Evolutionary conservation across 805 yeast species (phyloP).

Genomic region (Metschnikowia kofuensis): DNA sequence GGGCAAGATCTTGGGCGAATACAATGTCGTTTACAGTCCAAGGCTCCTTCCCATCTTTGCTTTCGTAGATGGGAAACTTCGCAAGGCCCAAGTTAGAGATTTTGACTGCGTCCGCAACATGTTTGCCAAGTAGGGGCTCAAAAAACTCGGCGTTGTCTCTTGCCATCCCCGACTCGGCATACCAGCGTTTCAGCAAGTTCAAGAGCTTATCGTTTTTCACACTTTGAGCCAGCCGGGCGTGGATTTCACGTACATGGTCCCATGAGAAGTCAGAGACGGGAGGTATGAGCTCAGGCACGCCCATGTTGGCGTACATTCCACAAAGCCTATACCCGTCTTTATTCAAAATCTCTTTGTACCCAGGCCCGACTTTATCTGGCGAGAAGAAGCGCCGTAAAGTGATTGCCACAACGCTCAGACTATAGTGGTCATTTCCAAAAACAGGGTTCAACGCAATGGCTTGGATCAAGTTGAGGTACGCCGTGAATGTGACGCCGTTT

Average conservation of each 20-base stretch:
- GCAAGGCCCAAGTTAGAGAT: slow-evolving; percentile 37
- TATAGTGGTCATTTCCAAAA: slow-evolving; percentile 24
- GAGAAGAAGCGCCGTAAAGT: slow-evolving; percentile 28
- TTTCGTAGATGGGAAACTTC: slow-evolving; percentile 19
- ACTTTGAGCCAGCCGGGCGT: slow-evolving; percentile 17
- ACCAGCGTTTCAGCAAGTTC: slow-evolving; percentile 21
- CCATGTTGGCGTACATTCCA: slow-evolving; percentile 35
- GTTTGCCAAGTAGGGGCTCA: slow-evolving; percentile 19
- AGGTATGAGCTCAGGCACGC: slow-evolving; percentile 28
- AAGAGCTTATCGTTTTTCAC: slow-evolving; percentile 24
- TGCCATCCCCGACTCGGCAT: slow-evolving; percentile 13
- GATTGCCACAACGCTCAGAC: slow-evolving; percentile 29
- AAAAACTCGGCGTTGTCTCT: slow-evolving; percentile 24
- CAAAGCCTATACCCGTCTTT: slow-evolving; percentile 23
- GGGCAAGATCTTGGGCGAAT: slow-evolving; percentile 37
- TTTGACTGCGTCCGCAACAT: slow-evolving; percentile 32
- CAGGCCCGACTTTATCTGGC: slow-evolving; percentile 10
- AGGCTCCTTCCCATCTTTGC: background rate
- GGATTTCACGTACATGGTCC: slow-evolving; percentile 27
- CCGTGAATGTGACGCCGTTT: slow-evolving; percentile 31
- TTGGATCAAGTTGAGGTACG: slow-evolving; percentile 26
- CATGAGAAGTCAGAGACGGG: slow-evolving; percentile 32
- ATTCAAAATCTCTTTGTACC: slow-evolving; percentile 18
- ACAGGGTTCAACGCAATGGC: slow-evolving; percentile 30
- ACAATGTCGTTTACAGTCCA: slow-evolving; percentile 32